A percentile compares a stretch with the other conserved stretches of the same genome.
Evolutionary conservation across 2,329 filamentous ascomycete genomes (phyloP).

Genomic region (Periglandula ipomoeae): DNA sequence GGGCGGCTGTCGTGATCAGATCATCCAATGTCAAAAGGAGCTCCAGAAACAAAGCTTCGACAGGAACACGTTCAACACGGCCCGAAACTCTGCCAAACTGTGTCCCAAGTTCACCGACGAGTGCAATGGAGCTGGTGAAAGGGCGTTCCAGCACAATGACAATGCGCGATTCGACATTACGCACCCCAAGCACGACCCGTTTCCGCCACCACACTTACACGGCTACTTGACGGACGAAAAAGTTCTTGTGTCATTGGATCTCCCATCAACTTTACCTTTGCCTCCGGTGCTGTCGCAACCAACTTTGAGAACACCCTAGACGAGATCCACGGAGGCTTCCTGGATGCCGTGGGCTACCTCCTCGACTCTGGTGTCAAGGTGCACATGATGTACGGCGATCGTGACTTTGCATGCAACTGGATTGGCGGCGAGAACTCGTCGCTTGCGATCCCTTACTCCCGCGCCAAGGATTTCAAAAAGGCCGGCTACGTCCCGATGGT

Average conservation of each 20-base stretch:
- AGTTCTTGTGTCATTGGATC: conserved; percentile 53
- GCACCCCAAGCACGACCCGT: conserved; percentile 46
- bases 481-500: conserved; percentile 65
- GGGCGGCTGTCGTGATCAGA: conserved; percentile 43
- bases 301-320: conserved; percentile 54
- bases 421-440: conserved; percentile 63
- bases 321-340: conserved; percentile 40
- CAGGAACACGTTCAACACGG: conserved; percentile 32
- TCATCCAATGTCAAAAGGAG: conserved; percentile 38
- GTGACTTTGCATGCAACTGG: conserved; percentile 54
- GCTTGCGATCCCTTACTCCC: conserved; percentile 47
- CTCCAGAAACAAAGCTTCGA: conserved; percentile 38
- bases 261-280: conserved; percentile 47
- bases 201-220: conserved; percentile 51
- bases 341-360: conserved; percentile 47
- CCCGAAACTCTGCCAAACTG: conserved; percentile 19
- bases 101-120: conserved; percentile 39
- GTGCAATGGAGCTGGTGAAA: conserved; percentile 43
- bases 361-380: conserved; percentile 57
- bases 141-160: conserved; percentile 43
- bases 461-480: conserved; percentile 34
- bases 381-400: conserved; percentile 59
- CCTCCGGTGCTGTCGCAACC: conserved; percentile 30
- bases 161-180: conserved; percentile 53
- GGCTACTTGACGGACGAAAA: conserved; percentile 51